Base-by-base conservation (phyloP, 2,329 filamentous ascomycete species). In the Helminthosporium solani region DNA sequence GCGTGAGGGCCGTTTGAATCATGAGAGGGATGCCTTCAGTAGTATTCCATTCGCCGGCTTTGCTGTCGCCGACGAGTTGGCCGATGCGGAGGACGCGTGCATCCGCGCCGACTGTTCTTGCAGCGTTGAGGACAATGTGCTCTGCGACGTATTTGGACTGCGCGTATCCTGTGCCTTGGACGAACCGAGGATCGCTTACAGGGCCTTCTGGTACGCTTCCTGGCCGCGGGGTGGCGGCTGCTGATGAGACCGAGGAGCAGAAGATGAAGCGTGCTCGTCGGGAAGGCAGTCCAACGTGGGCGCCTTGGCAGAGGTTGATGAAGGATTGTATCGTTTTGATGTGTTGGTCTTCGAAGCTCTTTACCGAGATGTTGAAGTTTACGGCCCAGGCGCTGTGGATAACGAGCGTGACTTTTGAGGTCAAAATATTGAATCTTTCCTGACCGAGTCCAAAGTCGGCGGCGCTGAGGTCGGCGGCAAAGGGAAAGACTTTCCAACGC, bases 331-430 rank as follows among this genome's bases (percentile, higher is more conserved):
- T 69, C 0, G 75, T 76, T 2, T 57, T 63, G 16, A 82, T 72
- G 47, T 70, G 67, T 20, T 76, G 72, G 7, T 46, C 40, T 38
- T 79, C 78, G 50, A 82, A 81, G 42, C 71, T 77, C 2, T 68
- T 64, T 1, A 82, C 68, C 0, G 68, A 67, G 52, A 81, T 71
- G 58, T 79, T 81, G 68, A 82, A 82, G 58, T 82, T 81, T 21
- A 82, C 79, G 1, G 76, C 67, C 78, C 78, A 81, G 0, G 78
- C 77, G 49, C 71, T 71, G 64, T 81, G 78, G 20, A 81, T 75
- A 16, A 79, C 70, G 11, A 61, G 58, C 0, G 72, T 72, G 1
- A 80, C 56, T 1, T 39, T 56, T 0, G 37, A 44, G 3, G 36
- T 42, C 6, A 67, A 42, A 2, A 50, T 37, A 2, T 48, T 36